Conservation (phyloP, 2,329 filamentous ascomycete genomes). For the Diplodia sapinea region DNA sequence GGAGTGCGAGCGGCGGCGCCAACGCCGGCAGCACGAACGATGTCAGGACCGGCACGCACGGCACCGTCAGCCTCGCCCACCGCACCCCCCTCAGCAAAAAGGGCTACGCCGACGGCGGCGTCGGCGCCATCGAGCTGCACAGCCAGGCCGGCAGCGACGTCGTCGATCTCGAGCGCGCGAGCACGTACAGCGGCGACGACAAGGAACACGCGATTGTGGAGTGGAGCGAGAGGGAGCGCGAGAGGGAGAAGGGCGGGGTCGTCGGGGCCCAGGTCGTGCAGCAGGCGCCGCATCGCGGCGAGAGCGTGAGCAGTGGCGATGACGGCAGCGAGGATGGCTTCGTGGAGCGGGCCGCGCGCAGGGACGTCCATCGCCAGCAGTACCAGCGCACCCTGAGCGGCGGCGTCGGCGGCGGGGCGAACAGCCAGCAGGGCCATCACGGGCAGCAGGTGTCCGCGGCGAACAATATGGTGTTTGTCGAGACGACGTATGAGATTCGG, state of each 20-base stretch:
- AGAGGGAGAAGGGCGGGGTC: not conserved
- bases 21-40: not conserved
- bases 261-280: not conserved
- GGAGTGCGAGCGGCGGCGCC: not conserved
- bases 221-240: not conserved
- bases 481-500: slow-evolving; percentile 23
- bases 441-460: too few relatives aligned
- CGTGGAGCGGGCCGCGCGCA: not conserved
- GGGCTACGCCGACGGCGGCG: too few relatives aligned
- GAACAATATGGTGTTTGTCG: not conserved
- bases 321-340: slow-evolving; percentile 2
- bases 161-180: not conserved
- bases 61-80: too few relatives aligned
- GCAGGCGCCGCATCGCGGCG: not conserved
- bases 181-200: not conserved
- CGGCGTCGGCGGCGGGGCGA: not conserved
- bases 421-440: too few relatives aligned
- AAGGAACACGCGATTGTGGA: not conserved
- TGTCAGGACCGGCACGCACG: not conserved
- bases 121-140: not conserved
- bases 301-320: not conserved
- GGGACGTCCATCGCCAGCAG: too few relatives aligned
- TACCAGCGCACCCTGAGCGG: too few relatives aligned
- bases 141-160: not conserved
- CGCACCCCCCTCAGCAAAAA: too few relatives aligned